Conservation (phyloP, 331 rosid genomes). For the Ulmus americana region DNA sequence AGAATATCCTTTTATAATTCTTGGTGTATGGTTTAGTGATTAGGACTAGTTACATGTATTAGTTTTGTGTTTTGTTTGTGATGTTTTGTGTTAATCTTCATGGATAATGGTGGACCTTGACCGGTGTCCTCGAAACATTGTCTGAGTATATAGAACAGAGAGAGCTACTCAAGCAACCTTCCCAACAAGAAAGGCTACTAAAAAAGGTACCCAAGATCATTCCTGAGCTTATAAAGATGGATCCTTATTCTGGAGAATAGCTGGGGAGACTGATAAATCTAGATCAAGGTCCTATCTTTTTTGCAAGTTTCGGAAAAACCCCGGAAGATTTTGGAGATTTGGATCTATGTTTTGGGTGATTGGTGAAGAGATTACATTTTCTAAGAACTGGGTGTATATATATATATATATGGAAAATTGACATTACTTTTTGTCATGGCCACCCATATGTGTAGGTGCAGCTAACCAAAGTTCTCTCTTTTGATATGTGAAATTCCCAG, state of each 20-base stretch:
- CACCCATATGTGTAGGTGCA: too few species aligned
- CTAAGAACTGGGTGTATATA: background rate
- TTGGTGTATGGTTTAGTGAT: background rate
- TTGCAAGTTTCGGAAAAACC: background rate
- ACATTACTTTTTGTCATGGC: too few species aligned
- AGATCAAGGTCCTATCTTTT: background rate
- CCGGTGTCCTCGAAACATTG: constrained; percentile 23
- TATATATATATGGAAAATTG: background rate
- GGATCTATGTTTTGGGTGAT: background rate
- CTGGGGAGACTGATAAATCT: background rate
- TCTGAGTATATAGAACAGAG: constrained; percentile 19
- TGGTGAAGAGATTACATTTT: background rate
- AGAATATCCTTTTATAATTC: constrained; percentile 57
- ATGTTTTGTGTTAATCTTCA: background rate
- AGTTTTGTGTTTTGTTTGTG: background rate
- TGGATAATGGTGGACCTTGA: constrained; percentile 21
- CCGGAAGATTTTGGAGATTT: background rate
- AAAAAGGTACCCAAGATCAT: constrained; percentile 22
- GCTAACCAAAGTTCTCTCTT: too few species aligned
- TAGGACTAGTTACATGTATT: background rate
- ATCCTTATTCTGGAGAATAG: background rate
- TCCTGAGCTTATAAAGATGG: constrained; percentile 13
- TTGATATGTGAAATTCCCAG: background rate
- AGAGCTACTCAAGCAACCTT: constrained; percentile 23
- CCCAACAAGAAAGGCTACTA: constrained; percentile 27